Base-by-base conservation (phyloP, 306 rosid genomes). In the Gillenia trifoliata region DNA sequence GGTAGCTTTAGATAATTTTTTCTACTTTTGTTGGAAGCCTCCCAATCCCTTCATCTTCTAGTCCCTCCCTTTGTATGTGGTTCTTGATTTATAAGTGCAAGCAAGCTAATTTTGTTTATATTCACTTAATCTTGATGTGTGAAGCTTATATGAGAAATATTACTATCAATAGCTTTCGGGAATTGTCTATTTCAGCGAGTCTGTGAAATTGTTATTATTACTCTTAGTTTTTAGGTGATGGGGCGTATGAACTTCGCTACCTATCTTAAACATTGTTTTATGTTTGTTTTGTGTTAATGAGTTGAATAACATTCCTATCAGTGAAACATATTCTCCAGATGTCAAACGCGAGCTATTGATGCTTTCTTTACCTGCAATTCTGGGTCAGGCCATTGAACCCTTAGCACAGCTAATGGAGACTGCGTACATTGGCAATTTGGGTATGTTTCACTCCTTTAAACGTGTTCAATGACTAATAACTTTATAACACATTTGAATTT, bases 371-470 rank as follows among this genome's bases (percentile, higher is more conserved):
- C 99, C 99, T 40, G 99, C 99, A 4, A 54, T 92, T 61, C 92
- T 88, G 38, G 92, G 96, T 79, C 99, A 94, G 85, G 99, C 95
- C 15, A 85, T 94, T 79, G 99, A 94, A 28, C 99, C 96, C 16
- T 69, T 94, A 77, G 89, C 95, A 56, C 96, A 90, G 83, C 86
- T 94, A 68, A 86, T 94, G 99, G 99, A 94, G 83, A 94, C 97
- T 59, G 97, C 99, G 68, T 94, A 85, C 79, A 87, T 94, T 67
- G 99, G 99, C 73, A 86, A 96, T 79, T 66, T 94, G 30, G 97
- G 98, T 88, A 74, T 63, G 81, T 47, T 41, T 55, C 40, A 40
- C 25, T 70, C 15, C 40, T 40, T 40, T n/a, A 29, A 38, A 38
- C 6, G 64, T 40, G 13, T 3, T 60, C 57, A 72, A 41, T 47